These are phyloP conservation scores for Fagopyrum tataricum DNA, from an alignment of 148 eudicot species.

Conservation along the genomic window DNA sequence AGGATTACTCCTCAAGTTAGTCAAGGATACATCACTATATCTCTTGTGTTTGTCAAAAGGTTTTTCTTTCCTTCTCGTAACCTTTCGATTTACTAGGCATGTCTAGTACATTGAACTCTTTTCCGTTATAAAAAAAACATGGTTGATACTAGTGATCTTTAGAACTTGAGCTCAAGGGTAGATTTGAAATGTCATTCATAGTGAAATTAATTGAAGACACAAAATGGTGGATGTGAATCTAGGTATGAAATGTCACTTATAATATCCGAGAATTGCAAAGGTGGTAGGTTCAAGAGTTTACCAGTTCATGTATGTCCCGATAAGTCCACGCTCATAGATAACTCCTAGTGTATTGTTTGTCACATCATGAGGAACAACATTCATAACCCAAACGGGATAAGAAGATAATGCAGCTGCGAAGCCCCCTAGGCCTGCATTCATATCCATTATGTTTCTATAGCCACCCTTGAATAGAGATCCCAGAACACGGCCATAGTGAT, in stretches of 20 bases:
- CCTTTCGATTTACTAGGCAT: no score
- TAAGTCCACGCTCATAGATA: constrained; percentile 69
- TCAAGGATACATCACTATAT: no score
- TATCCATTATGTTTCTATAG: constrained; percentile 60
- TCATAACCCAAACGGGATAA: constrained; percentile 77
- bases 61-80: no score
- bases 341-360: constrained; percentile 41
- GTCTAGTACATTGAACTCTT: no score
- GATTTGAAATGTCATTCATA: no score
- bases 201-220: no score
- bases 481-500: constrained; percentile 36
- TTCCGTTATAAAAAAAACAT: no score
- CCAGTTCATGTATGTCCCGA: constrained; percentile 74
- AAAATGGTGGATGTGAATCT: no score
- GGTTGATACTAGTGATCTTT: no score
- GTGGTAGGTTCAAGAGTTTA: constrained; percentile 16
- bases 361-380: constrained; percentile 45
- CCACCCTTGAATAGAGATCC: constrained; percentile 30
- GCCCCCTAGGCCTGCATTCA: constrained; percentile 72
- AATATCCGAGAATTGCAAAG: not conserved
- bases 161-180: no score
- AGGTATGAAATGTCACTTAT: not conserved
- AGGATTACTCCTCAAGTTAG: not conserved
- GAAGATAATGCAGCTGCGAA: constrained; percentile 56
- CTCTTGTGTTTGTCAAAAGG: not conserved